A percentile compares a stretch with the other conserved stretches of the same genome.
Evolutionary conservation across 164 flowering plant genomes (phyloP).

Genomic region (Vitis cinerea): DNA sequence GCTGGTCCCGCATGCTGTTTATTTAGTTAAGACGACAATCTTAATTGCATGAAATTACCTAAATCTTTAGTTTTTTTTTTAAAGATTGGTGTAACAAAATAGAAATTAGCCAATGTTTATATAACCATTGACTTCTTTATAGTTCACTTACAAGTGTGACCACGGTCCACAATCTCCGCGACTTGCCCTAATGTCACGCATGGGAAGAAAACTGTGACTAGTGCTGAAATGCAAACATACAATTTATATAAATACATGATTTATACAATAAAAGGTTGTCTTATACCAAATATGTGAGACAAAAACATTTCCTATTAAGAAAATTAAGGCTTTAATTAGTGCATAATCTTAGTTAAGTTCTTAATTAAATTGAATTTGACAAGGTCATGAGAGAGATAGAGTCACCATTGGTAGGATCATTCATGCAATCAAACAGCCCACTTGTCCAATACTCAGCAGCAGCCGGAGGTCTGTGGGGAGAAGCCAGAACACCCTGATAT

Average conservation of each 20-base stretch:
- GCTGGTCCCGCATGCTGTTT: slow-evolving; percentile 24
- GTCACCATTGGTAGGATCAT: slow-evolving; percentile 41
- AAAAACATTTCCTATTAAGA: too few species aligned
- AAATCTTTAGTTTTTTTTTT: background rate
- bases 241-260: too few species aligned
- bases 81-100: background rate
- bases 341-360: too few species aligned
- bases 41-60: background rate
- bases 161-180: slow-evolving; percentile 44
- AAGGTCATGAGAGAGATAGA: background rate
- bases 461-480: background rate
- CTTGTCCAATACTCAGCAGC: slow-evolving; percentile 23
- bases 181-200: slow-evolving; percentile 53
- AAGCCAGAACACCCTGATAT: background rate
- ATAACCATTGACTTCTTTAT: background rate
- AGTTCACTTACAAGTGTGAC: slow-evolving; percentile 31
- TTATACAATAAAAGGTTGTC: too few species aligned
- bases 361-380: too few species aligned
- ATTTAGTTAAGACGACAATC: background rate
- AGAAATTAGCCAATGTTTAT: too few species aligned
- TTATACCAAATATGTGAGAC: too few species aligned
- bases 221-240: slow-evolving; percentile 23
- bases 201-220: slow-evolving; percentile 29
- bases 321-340: too few species aligned
- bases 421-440: slow-evolving; percentile 47